Base-by-base conservation (phyloP, 2,329 filamentous ascomycete genomes). In the Aureobasidium subglaciale region DNA sequence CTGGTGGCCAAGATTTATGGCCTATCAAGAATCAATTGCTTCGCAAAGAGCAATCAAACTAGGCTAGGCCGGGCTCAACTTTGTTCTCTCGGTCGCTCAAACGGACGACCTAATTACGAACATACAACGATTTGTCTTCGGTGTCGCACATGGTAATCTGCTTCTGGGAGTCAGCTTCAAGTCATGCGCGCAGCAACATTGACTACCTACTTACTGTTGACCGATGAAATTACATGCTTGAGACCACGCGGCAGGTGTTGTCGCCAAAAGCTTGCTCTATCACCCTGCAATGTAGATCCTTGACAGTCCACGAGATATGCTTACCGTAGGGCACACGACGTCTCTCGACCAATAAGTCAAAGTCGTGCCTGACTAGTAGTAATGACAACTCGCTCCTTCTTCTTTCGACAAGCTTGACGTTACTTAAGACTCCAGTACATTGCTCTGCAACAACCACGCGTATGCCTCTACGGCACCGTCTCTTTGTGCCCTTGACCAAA, bases 231-330 rank as follows among this genome's bases (percentile, higher is more conserved):
- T 6, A n/a, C 29, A 15, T 32, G 40, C 40, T 34, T 13, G n/a
- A 16, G 25, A 22, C 25, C 32, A 54, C 32, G 35, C 29, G 43
- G 27, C 3, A 27, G 13, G 6, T 54, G 16, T 16, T 32, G 9
- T 24, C 49, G 24, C 46, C 32, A 32, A 34, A 32, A 54, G 29
- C 29, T 54, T 30, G n/a, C 37, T 41, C 43, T 22, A 20, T 42
- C 24, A 37, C 46, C 27, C 15, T 50, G 35, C 50, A 35, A 48
- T 35, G 43, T 48, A 52, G 48, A 52, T 52, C 48, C 1, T 15
- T 13, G 2, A 30, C 16, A 16, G 2, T n/a, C n/a, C 8, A 35
- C 32, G 42, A 48, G 25, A 3, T 48, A 10, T 52, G 43, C 20
- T 34, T 30, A 35, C 30, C 43, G 43, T 16, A 25, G 5, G 16